Base-by-base conservation (phyloP, 225 moss, liverwort and hornwort genomes). In the Antitrichia curtipendula region DNA sequence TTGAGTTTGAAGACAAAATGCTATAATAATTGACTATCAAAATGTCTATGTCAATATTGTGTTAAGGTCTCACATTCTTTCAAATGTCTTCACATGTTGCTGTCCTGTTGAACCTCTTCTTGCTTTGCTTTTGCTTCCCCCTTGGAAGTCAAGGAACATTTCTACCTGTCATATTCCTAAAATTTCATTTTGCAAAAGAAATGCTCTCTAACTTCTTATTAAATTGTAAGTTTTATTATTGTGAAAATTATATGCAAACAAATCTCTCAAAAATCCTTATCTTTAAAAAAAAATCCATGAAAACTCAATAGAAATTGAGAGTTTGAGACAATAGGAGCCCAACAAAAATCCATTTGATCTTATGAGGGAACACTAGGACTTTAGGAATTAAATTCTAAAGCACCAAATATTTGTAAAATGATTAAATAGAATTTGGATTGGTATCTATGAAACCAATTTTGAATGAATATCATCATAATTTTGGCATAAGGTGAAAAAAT, bases 161-260 rank as follows among this genome's bases (percentile, higher is more conserved):
- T 16, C 16, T 28, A 16, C 0, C 1, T 0, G 0, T 23, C 6
- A 0, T 16, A 1, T 2, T 9, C 6, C 0, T 16, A 0, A 0
- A 43, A 7, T 7, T 72, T 29, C 10, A 72, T 45, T 72, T 72
- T 17, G 6, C 45, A 45, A 72, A 45, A 45, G 3, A 43, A 28
- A 9, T 43, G 0, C 15, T 70, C 2, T 43, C 6, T 71, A 43
- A 43, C 0, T 28, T 43, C 10, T n/a, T n/a, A n/a, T n/a, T 71
- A 71, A 71, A 28, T 3, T 6, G 0, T 43, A 43, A 9, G 16
- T 71, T 3, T 43, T 0, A 45, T 45, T 28, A 43, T 16, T 24
- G 2, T 16, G 10, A 71, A 43, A 71, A 28, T 10, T 6, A 27
- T 16, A 43, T 71, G 3, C 28, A 71, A 71, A 16, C 1, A 43